Evolutionary conservation across 1,284 basidiomycete genomes (phyloP), one percentile per base, ranked within the genome.

Genomic region (Salmacisia buchloeana): DNA sequence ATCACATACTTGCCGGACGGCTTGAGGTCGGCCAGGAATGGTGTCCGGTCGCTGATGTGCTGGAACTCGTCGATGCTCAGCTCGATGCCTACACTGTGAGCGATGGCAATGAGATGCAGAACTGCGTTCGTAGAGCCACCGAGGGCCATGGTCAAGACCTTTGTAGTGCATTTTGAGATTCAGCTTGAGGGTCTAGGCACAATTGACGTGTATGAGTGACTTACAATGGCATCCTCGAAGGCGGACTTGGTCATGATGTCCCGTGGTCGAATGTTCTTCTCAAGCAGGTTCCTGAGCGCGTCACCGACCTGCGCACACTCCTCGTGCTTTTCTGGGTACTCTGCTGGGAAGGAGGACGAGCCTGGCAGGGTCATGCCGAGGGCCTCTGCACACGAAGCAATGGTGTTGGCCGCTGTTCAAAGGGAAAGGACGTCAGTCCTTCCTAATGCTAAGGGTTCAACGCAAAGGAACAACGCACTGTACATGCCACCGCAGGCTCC

Each of bases 401-500:
- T 78, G 29, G 78, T 79, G 69, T 80, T 80, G 63, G 78, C 78
- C 33, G 78, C 41, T 58, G 36, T 38, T n/a, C 10, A 10, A 12
- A 29, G 10, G 29, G 49, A 54, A 54, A 54, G 31, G 25, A 33
- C 10, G 10, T 10, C 49, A 54, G 15, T 9, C 31, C 12, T 29
- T 27, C 21, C 9, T 7, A 18, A 49, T 18, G 52, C 10, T 7
- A 56, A 34, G 13, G 52, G 25, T 29, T 10, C 25, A 56, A 56
- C 15, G 31, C 1, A 35, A 56, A 34, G 52, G 23, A 33, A 49
- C 21, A 45, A 41, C 60, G 29, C 56, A 62, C 61, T 69, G 67
- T 79, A 80, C 78, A 80, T 80, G 36, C 78, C 78, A 63, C 77
- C 77, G 60, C 78, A 80, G 10, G 77, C 77, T 36, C 78, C 78